Evolutionary conservation across 768 basidiomycete genomes (phyloP), one percentile per base, ranked within the genome.

Genomic region (Phlebiopsis gigantea): DNA sequence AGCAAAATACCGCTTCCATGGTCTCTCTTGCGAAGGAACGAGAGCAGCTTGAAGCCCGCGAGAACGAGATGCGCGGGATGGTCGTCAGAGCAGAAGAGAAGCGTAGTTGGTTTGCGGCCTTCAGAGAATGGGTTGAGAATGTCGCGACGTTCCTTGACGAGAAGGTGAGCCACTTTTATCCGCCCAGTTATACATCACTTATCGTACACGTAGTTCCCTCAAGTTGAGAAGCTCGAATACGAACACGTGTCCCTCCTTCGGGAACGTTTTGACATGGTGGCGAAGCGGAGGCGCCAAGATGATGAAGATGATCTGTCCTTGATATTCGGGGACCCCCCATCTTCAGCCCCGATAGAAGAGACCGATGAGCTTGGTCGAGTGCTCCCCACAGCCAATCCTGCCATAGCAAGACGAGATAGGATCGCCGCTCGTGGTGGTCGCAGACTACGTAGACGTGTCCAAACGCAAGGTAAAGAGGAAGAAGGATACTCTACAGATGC

Each of bases 401-500:
- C 74, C 5, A 69, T 70, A 19, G 63, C 75, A 5, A 76, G 81
- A 46, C 75, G 69, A n/a, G 78, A 83, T 55, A 79, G 93, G 42
- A 77, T 81, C 5, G 65, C 75, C 29, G 85, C 81, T 4, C 84
- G 93, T 41, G 64, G 71, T 4, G 71, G 75, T 19, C 83, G 93
- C 14, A 80, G 83, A 30, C 63, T 73, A 30, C 68, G 68, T 28
- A 81, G 85, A 31, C 64, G 60, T 7, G 63, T 71, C 63, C 39
- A 50, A 57, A 39, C 72, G 50, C 46, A 71, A 63, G 39, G 52
- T 34, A 73, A 73, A 10, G 61, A 62, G 28, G 87, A 93, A 62
- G 90, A 93, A 69, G 94, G 93, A 0, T 93, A 84, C 62, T 94
- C 92, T 15, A 96, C 94, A 0, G 94, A 96, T 65, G 81, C 87